A percentile compares a stretch with the other conserved stretches of the same genome.
Evolutionary conservation across 352 stramenopile species (phyloP).

Genomic region (Elongisporangium anandrum): DNA sequence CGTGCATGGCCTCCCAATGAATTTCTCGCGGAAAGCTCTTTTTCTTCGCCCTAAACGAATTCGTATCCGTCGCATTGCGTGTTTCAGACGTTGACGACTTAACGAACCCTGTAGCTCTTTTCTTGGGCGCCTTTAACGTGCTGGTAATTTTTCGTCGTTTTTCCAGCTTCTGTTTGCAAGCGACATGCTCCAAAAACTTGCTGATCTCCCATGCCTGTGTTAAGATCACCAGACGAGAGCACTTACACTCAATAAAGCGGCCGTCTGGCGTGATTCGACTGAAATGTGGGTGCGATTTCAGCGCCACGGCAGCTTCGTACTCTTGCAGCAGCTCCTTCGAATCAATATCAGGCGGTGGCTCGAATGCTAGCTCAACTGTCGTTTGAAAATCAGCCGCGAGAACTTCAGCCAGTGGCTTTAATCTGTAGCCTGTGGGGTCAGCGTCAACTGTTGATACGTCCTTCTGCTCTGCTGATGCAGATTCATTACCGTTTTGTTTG

Average conservation of each 20-base stretch:
- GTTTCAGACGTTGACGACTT: background rate
- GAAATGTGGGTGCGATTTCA: slow-evolving; percentile 45
- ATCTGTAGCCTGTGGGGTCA: slow-evolving; percentile 12
- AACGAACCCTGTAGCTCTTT: background rate
- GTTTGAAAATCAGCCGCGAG: slow-evolving; percentile 24
- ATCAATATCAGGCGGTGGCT: slow-evolving; percentile 3
- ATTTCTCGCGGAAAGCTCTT: slow-evolving; percentile 52
- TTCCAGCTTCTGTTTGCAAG: slow-evolving; percentile 38
- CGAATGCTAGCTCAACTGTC: slow-evolving; percentile 8
- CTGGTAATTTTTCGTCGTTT: slow-evolving; percentile 18
- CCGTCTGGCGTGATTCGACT: slow-evolving; percentile 59
- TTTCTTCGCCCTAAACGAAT: slow-evolving; percentile 10
- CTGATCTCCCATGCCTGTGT: slow-evolving; percentile 41
- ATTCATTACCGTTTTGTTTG: background rate
- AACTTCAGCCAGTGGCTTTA: slow-evolving; percentile 25
- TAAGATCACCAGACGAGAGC: slow-evolving; percentile 55
- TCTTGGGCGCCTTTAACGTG: background rate
- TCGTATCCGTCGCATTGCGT: background rate
- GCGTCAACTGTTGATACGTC: background rate
- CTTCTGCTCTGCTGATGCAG: background rate
- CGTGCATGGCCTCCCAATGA: slow-evolving; percentile 45
- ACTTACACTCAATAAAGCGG: slow-evolving; percentile 63
- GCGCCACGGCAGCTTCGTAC: slow-evolving; percentile 22
- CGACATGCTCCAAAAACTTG: slow-evolving; percentile 57
- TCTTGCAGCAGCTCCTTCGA: slow-evolving; percentile 13